Base-by-base conservation (phyloP, 2,329 filamentous ascomycete genomes). In the Mollisia scopiformis region DNA sequence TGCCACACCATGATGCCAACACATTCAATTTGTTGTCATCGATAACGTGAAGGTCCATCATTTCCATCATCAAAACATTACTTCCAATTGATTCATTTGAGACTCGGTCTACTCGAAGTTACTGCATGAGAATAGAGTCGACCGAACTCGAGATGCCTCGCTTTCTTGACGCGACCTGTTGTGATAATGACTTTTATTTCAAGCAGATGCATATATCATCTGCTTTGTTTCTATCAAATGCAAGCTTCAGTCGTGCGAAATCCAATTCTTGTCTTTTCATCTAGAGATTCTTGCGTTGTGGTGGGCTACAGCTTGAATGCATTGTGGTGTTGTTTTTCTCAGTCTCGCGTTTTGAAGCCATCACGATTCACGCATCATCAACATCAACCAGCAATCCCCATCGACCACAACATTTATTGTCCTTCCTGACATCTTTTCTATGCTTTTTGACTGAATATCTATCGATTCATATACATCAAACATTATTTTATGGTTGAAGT, bases 1-100 rank as follows among this genome's bases (percentile, higher is more conserved):
- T 66, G 59, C 67, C 67, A 65, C 67, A 66, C 63, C 46, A 43
- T 39, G 30, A 54, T 63, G 61, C 51, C 62, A 66, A 55, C 57
- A 21, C 60, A 65, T 64, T 50, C 21, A 31, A n/a, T 46, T 58
- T 61, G 41, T 43, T 61, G 55, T 39, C 37, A 31, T 19, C 23
- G 27, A 27, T 21, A 16, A 33, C n/a, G 6, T 30, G 43, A 58
- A 54, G 47, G 55, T 41, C 31, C 19, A 19, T 51, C 52, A 63
- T 51, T 57, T 33, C 33, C 37, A 16, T 27, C 50, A 23, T 55
- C 35, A 21, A 53, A 46, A 49, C 39, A 25, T 58, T 51, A 46
- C 55, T 43, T 30, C 11, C 52, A 52, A 56, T 63, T 58, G 58
- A 62, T 63, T 59, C 49, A 31, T 23, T 19, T 5, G 23, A 53